Base-by-base conservation (phyloP, 1,284 basidiomycete genomes). In the Pyrrhoderma noxium region DNA sequence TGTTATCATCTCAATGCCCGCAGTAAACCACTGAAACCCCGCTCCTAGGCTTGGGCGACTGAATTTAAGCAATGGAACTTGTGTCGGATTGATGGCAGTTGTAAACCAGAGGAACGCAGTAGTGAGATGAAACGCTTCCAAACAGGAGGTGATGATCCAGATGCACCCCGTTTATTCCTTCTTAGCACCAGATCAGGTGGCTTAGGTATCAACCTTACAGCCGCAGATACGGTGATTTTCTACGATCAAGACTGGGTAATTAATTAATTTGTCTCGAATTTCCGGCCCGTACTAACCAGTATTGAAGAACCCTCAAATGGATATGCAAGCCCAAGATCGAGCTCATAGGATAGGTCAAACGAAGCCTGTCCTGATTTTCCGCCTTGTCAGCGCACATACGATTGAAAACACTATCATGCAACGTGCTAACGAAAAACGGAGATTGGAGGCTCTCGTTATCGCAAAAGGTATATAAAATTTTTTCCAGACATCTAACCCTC, bases 331-430 rank as follows among this genome's bases (percentile, higher is more conserved):
- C 0, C 92, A 95, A 65, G 95, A 96, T 62, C 80, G 94, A 31
- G 94, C 92, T 0, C 94, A 98, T 66, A 83, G 94, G 5, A 98
- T 98, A 53, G 94, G 94, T 1, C 94, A 97, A 68, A 94, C 83
- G 16, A 84, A 75, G 58, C 89, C 90, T 1, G 89, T 94, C 49
- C 74, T 94, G 43, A 82, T 96, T 51, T 96, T 93, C 72, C 79
- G 93, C 35, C 75, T 97, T 0, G 83, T 96, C 31, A 87, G 80
- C 31, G 83, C 82, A 1, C 87, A 93, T 67, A 96, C 93, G 0
- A 77, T 97, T 57, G 94, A 98, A 71, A 88, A 87, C 41, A 87
- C 83, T 64, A 93, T 97, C 60, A 84, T 97, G 74, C 80, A 93
- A 62, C 81, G 85, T 27, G 94, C 94, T 0, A 80, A 80, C 8